Percentiles rank a stretch among this genome's conserved stretches.
Evolutionary conservation across 1,284 basidiomycete species (phyloP).

Genomic region (Retiboletus flavoniger): DNA sequence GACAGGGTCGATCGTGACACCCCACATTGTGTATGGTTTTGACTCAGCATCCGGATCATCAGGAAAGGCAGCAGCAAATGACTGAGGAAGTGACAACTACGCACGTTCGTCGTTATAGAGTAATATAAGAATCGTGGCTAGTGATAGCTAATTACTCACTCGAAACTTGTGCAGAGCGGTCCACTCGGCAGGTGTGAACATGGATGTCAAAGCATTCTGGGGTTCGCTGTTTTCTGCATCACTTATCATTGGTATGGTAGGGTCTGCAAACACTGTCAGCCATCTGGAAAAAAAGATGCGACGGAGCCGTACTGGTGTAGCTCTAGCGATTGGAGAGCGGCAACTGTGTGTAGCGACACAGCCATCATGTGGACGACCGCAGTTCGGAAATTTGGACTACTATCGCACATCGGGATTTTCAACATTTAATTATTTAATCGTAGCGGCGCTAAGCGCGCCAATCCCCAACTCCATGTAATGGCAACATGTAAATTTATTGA

Average conservation of each 20-base stretch:
- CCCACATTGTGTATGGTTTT: constrained; percentile 63
- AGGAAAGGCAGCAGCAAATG: constrained; percentile 44
- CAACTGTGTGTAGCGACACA: no score
- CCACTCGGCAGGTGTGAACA: constrained; percentile 71
- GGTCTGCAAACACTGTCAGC: no score
- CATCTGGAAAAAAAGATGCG: no score
- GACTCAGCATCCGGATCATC: constrained; percentile 51
- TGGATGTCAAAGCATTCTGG: constrained; percentile 64
- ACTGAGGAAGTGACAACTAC: constrained; percentile 55
- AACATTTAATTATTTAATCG: no score
- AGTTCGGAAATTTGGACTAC: no score
- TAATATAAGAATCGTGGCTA: background rate
- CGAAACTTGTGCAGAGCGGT: constrained; percentile 63
- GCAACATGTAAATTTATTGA: no score
- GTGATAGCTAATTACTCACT: constrained; percentile 34
- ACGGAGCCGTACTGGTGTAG: no score
- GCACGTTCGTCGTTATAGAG: background rate
- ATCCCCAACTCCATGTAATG: no score
- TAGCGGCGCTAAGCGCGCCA: no score
- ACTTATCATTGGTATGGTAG: background rate
- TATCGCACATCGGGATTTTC: no score
- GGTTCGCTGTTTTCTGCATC: constrained; percentile 42
- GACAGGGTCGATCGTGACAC: constrained; percentile 59
- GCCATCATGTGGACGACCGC: no score
- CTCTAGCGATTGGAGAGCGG: no score